Percentiles rank a stretch among this genome's conserved stretches.
Conservation (phyloP, 139 green algal genomes). For the Volvox africanus region DNA sequence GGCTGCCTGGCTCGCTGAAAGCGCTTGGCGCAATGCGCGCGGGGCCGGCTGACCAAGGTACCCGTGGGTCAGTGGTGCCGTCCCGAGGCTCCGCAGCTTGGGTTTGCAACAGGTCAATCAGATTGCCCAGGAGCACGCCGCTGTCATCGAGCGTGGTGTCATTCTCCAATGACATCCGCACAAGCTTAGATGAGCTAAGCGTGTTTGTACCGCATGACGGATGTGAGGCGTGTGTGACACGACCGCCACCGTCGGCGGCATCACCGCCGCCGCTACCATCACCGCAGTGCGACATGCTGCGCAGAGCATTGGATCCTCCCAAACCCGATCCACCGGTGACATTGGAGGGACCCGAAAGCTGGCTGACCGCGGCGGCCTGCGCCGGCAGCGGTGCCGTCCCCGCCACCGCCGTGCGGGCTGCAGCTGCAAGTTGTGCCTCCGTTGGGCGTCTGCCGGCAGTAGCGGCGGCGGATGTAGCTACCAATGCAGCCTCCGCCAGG, state of each 20-base stretch:
- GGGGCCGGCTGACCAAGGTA: too few species aligned
- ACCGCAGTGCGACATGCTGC: not conserved
- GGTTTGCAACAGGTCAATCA: constrained; percentile 21
- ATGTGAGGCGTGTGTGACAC: not conserved
- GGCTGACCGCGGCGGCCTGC: not conserved
- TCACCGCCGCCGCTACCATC: not conserved
- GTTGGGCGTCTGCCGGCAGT: not conserved
- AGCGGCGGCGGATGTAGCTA: not conserved
- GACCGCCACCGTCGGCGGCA: not conserved
- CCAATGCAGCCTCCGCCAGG: not conserved
- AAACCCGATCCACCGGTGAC: not conserved
- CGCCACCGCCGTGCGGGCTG: not conserved
- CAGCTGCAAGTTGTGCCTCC: not conserved
- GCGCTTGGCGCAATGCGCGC: not conserved
- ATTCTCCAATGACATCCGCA: constrained; percentile 27
- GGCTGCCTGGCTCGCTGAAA: not conserved
- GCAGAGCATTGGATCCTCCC: not conserved
- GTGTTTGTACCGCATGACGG: not conserved
- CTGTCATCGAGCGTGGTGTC: not conserved
- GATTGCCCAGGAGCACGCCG: not conserved
- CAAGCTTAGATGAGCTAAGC: not conserved
- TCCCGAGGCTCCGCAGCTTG: not conserved
- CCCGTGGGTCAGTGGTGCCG: not conserved
- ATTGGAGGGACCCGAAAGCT: not conserved
- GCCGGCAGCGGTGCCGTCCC: not conserved